Conservation (phyloP, 176 grass and related monocot genomes). For the Poa pratensis region DNA sequence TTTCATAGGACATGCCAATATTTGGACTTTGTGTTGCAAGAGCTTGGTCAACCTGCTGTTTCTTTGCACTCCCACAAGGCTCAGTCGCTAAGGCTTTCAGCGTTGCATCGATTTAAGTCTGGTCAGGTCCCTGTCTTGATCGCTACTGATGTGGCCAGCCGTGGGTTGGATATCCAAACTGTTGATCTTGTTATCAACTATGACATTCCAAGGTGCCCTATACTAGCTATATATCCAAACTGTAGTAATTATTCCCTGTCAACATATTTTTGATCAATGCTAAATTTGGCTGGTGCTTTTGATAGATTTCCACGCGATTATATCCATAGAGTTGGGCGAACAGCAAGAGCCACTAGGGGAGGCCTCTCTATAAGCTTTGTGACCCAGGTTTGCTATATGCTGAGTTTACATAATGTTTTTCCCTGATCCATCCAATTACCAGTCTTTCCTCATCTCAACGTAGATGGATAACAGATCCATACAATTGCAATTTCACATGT, state of each 20-base stretch:
- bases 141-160: slow-evolving; percentile 85
- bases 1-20: slow-evolving; percentile 71
- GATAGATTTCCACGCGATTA: slow-evolving; percentile 76
- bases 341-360: slow-evolving; percentile 87
- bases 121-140: slow-evolving; percentile 69
- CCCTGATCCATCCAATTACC: neutral
- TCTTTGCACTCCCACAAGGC: slow-evolving; percentile 91
- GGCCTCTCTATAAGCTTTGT: slow-evolving; percentile 87
- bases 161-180: slow-evolving; percentile 96
- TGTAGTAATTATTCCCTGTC: neutral
- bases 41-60: slow-evolving; percentile 66
- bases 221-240: slow-evolving; percentile 9
- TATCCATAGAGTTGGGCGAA: slow-evolving; percentile 91
- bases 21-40: slow-evolving; percentile 78
- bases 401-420: slow-evolving; percentile 5
- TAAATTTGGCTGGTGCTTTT: slow-evolving; percentile 20
- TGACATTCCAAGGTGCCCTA: slow-evolving; percentile 73
- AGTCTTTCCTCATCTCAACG: neutral
- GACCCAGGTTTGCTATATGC: slow-evolving; percentile 64
- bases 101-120: slow-evolving; percentile 84
- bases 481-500: neutral
- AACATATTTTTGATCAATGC: slow-evolving; percentile 19
- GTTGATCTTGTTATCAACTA: slow-evolving; percentile 99
- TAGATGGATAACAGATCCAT: neutral
- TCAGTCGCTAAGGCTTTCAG: slow-evolving; percentile 69